Base-by-base conservation (phyloP, 1,139 yeast genomes). In the Saccharomyces uvarum region DNA sequence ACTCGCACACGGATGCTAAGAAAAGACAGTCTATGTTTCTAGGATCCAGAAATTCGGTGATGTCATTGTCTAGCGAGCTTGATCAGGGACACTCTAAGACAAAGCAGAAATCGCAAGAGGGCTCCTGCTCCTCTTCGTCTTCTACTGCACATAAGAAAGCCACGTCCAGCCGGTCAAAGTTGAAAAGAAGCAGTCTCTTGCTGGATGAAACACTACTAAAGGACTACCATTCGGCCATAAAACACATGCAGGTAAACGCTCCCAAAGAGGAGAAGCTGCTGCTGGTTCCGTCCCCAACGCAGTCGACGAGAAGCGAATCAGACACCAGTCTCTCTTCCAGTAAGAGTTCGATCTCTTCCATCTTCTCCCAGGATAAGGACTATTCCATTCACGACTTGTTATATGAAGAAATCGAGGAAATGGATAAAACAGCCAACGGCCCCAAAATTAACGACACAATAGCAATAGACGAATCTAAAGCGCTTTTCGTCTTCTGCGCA, bases 161-260 rank as follows among this genome's bases (percentile, higher is more conserved):
- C 4, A n/a, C n/a, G 4, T 38, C 44, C 13, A 56, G 51, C 26
- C 33, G 51, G 24, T 50, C 54, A 14, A 56, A 48, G 41, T 53
- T 62, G 29, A 63, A 64, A 53, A 60, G 68, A 54, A 60, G 66
- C 51, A 64, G 65, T 14, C 57, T 63, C 19, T 44, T 62, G 27
- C 53, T 66, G 32, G 69, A 66, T 54, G 63, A 63, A 32, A 59
- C 57, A 14, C 52, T 65, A 49, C 60, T 65, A 4, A 57, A 63
- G 32, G 69, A 65, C 44, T 65, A 65, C 54, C 63, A 62, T 51
- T 49, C 63, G 16, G 68, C 67, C n/a, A 46, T 65, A 26, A 56
- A 56, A 41, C 61, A 57, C 53, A 57, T 55, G 31, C 54, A 54
- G 41, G 49, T 47, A 9, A 14, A 21, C 33, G n/a, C 49, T 26